A percentile compares a stretch with the other conserved stretches of the same genome.
Conservation (phyloP, 1,284 basidiomycete species). For the Cutaneotrichosporon arboriforme region DNA sequence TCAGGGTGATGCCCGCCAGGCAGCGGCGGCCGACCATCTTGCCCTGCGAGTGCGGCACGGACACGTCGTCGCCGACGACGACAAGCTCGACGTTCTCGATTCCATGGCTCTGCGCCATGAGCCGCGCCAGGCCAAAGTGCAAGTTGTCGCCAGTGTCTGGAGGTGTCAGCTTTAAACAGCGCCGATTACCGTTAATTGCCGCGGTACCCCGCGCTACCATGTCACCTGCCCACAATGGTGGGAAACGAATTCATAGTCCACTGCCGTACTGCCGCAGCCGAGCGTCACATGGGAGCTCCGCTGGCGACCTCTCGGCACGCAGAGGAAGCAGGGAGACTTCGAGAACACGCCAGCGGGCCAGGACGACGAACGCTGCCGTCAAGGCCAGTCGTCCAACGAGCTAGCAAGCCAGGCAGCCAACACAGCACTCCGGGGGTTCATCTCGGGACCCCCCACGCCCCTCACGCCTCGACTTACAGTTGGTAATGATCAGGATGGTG, state of each 20-base stretch:
- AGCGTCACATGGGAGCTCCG: no score
- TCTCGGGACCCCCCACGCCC: no score
- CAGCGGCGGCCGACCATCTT: conserved; percentile 51
- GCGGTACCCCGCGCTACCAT: background rate
- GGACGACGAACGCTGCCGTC: no score
- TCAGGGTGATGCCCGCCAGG: conserved; percentile 48
- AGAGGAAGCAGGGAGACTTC: no score
- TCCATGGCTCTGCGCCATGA: conserved; percentile 30
- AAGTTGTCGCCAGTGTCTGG: conserved; percentile 50
- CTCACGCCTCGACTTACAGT: no score
- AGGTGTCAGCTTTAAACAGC: no score
- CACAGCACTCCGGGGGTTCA: no score
- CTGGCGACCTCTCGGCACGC: no score
- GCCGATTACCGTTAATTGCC: background rate
- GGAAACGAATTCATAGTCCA: background rate
- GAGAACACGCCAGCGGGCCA: no score
- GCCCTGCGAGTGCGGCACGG: conserved; percentile 49
- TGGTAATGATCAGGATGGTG: conserved; percentile 49
- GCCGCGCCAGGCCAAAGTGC: conserved; percentile 48
- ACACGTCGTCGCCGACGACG: conserved; percentile 51
- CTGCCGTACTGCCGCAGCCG: no score
- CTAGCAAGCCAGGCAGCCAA: no score
- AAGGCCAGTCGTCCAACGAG: no score
- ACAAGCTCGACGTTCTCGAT: conserved; percentile 50
- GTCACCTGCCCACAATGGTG: background rate